Percentiles rank a stretch among this genome's conserved stretches.
phyloP scores from a whole-genome alignment of 805 yeast genomes.

The Komagataella pastoris region DNA sequence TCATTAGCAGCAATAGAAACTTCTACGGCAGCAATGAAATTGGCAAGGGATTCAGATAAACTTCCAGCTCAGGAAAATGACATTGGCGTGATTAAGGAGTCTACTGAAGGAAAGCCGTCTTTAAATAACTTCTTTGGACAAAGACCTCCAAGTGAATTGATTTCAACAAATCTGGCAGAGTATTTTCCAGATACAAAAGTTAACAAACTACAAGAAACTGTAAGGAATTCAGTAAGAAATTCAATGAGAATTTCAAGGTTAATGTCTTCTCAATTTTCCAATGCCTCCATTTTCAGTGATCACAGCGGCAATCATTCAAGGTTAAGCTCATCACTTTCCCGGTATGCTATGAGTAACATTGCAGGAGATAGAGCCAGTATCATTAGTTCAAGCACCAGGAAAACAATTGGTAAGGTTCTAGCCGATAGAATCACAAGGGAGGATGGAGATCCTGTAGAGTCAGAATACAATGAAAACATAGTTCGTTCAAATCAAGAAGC shows the following conservation, averaged over 20 bases:
- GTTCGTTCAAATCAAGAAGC: constrained; percentile 8
- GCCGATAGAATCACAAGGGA: constrained; percentile 24
- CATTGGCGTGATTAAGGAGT: constrained; percentile 6
- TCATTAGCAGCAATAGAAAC: constrained; percentile 43
- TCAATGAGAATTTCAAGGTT: constrained; percentile 46
- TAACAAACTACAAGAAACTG: constrained; percentile 61
- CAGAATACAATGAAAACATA: not conserved
- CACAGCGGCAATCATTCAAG: constrained; percentile 12
- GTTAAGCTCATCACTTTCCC: constrained; percentile 1
- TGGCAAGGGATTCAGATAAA: not conserved
- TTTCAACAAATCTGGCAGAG: constrained; percentile 78
- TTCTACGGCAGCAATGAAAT: constrained; percentile 31
- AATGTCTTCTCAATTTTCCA: constrained; percentile 8
- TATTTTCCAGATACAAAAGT: constrained; percentile 81
- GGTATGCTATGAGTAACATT: not conserved
- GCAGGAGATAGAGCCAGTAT: not conserved
- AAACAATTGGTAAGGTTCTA: constrained; percentile 51
- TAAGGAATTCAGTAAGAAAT: constrained; percentile 72
- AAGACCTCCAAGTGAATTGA: constrained; percentile 87
- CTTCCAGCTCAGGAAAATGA: constrained; percentile 5
- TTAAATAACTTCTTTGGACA: constrained; percentile 50
- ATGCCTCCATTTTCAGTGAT: constrained; percentile 3
- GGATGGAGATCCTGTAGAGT: not conserved
- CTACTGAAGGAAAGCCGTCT: not conserved
- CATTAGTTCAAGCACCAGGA: not conserved